Base-by-base conservation (phyloP, 148 eudicot genomes). In the Fallopia convolvulus region DNA sequence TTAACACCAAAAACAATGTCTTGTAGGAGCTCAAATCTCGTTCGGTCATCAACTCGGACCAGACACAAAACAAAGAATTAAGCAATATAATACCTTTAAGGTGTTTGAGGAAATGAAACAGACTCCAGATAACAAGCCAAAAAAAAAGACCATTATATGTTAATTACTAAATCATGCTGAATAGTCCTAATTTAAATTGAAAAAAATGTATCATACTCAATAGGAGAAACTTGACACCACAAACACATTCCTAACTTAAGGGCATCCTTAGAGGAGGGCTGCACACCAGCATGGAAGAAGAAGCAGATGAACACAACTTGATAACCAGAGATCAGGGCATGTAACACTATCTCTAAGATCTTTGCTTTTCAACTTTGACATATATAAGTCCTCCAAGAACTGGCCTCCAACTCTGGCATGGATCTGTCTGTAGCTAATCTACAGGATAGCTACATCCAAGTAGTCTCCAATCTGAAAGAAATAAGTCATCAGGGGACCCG, bases 381-480 rank as follows among this genome's bases (percentile, higher is more conserved):
- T 21, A 23, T 5, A 58, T 58, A 5, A 58, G 11, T 58, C 32
- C 30, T n/a, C 65, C 10, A 58, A 58, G 26, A 58, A 58, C 32
- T 58, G 65, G 6, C 65, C 65, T 36, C 6, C 1, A 3, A 66
- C 39, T 66, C 42, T 66, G 42, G 72, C 72, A 66, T 7, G 32
- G 20, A 44, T 33, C 44, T 66, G 30, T 58, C 32, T 58, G 65
- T 21, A 58, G 30, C 73, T 70, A 71, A 44, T 76, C 83, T 82
- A 85, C 66, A 76, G 81, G 50, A 85, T 82, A 49, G 87, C 73
- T 23, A 85, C 87, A 73, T 85, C 87, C 87, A 85, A 80, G 82
- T 85, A 85, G 75, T 85, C 87, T 80, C 87, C 87, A 55, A 83
- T 85, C 87, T 85, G 74, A 68, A 65, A 58, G 32, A 44, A 21